Evolutionary conservation across 306 rosid genomes (phyloP).

Genomic region (Cicer chorassanicum): DNA sequence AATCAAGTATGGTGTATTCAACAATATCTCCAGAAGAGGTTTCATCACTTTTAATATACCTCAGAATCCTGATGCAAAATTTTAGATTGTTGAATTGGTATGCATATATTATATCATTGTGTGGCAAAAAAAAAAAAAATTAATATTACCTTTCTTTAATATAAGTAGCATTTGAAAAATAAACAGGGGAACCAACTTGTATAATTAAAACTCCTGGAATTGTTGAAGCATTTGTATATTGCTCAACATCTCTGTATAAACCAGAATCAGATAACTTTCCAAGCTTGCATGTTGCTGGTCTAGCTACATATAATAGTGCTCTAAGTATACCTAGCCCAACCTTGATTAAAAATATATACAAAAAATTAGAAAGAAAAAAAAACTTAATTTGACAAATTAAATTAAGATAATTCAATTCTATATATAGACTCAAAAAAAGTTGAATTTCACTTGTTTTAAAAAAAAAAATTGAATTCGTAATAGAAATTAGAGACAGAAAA

Average conservation of each 20-base stretch:
- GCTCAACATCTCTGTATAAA: slow-evolving; percentile 70
- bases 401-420: background rate
- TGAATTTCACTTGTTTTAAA: too few relatives aligned
- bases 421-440: background rate
- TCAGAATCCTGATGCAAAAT: slow-evolving; percentile 64
- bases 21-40: slow-evolving; percentile 38
- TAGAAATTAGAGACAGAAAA: background rate
- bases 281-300: slow-evolving; percentile 80
- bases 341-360: slow-evolving; percentile 46
- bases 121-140: background rate
- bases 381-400: background rate
- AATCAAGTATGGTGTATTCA: slow-evolving; percentile 68
- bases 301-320: slow-evolving; percentile 80
- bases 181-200: slow-evolving; percentile 88
- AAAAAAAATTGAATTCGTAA: background rate
- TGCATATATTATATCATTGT: background rate
- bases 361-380: background rate
- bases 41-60: slow-evolving; percentile 70
- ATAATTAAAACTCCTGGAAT: slow-evolving; percentile 60
- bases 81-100: background rate
- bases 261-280: slow-evolving; percentile 63
- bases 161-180: slow-evolving; percentile 72
- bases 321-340: slow-evolving; percentile 70
- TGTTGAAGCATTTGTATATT: slow-evolving; percentile 55
- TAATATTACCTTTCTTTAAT: slow-evolving; percentile 70